Base-by-base conservation (phyloP, 352 stramenopile species). In the Thalassiosira allenii region DNA sequence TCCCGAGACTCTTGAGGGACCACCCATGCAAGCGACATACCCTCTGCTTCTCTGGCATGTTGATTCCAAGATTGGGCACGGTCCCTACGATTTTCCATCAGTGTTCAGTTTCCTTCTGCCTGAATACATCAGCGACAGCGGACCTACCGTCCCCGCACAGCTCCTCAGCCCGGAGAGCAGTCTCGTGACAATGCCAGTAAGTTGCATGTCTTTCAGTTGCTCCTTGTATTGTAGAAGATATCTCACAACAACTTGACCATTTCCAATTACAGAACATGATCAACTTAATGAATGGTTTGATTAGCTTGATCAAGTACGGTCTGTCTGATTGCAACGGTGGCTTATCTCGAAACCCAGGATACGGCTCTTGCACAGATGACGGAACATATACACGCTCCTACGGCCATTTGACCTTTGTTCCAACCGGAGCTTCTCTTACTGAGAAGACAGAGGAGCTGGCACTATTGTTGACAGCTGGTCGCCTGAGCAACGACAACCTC, bases 31-130 rank as follows among this genome's bases (percentile, higher is more conserved):
- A 57, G 51, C 40, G 17, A 61, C 40, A 25, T 86, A 61, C 41
- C 34, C 75, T 27, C 29, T 81, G 0, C 62, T 43, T 17, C 61
- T 89, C 43, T 79, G 33, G 40, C 2, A 81, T 11, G 84, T 91
- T 41, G 29, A 87, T 41, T 32, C 72, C 11, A 80, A 81, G 61
- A 82, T 84, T 62, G 65, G 78, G 25, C 58, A 82, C 47, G 66
- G 68, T 22, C 37, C 79, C 9, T 78, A 91, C 37, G 57, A 86
- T 27, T 87, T 87, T 29, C 84, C 86, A 11, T 84, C 61, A 23
- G 88, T 94, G 0, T 95, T 94, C 68, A 84, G 61, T 17, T 95
- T 86, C 63, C 92, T 92, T 62, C 59, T 87, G 11, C 89, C 90
- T 32, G 74, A 91, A 17, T 91, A 89, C 58, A 23, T 81, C 4